These are phyloP conservation scores for Curvularia hawaiiensis DNA, from an alignment of 2,329 filamentous ascomycete species.

Conservation along the genomic window DNA sequence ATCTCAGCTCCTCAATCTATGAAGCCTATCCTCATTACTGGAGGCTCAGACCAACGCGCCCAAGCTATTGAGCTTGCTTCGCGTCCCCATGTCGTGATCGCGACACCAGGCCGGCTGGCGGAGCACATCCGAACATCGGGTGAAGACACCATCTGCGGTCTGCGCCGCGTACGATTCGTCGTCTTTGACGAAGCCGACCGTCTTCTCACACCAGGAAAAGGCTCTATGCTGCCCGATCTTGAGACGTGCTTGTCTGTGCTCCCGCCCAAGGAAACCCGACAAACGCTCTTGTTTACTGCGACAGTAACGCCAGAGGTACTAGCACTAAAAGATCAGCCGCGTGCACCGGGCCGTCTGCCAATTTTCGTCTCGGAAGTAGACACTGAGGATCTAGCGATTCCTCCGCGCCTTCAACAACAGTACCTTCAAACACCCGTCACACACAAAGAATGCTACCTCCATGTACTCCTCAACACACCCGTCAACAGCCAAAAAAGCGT, in stretches of 20 bases:
- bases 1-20: slow-evolving; percentile 87
- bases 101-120: slow-evolving; percentile 85
- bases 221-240: slow-evolving; percentile 93
- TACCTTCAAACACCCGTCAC: slow-evolving; percentile 89
- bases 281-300: slow-evolving; percentile 94
- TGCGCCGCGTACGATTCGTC: slow-evolving; percentile 80
- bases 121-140: slow-evolving; percentile 93
- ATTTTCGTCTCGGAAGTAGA: slow-evolving; percentile 91
- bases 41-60: slow-evolving; percentile 87
- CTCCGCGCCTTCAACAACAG: slow-evolving; percentile 78
- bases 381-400: slow-evolving; percentile 73
- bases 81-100: slow-evolving; percentile 89
- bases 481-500: slow-evolving; percentile 74
- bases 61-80: slow-evolving; percentile 85
- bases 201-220: slow-evolving; percentile 73
- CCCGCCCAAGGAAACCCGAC: slow-evolving; percentile 77
- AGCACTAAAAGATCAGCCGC: slow-evolving; percentile 79
- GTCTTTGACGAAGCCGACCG: slow-evolving; percentile 97
- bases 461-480: slow-evolving; percentile 79
- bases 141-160: slow-evolving; percentile 83
- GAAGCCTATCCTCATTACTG: slow-evolving; percentile 87
- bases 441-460: slow-evolving; percentile 93
- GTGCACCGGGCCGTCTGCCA: slow-evolving; percentile 71
- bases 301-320: slow-evolving; percentile 93
- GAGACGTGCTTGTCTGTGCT: slow-evolving; percentile 85